phyloP scores from a whole-genome alignment of 805 yeast genomes.

The Wickerhamiella nectarea region DNA sequence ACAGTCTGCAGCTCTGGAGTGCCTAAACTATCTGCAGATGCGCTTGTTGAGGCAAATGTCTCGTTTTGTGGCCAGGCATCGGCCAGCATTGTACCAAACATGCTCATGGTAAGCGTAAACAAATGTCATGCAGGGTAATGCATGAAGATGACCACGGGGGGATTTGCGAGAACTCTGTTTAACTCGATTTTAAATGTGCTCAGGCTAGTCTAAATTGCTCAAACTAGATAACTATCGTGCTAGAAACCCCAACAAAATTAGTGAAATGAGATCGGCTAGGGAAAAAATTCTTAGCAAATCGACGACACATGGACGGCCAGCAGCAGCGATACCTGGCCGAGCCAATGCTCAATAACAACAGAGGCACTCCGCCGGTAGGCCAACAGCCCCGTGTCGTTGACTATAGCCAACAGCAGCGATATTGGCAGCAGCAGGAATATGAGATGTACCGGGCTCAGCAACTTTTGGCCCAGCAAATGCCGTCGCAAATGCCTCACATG shows the following conservation, averaged over 20 bases:
- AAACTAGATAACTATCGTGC: too few relatives aligned
- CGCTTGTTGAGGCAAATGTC: background rate
- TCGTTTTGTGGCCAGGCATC: background rate
- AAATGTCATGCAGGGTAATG: background rate
- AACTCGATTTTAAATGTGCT: too few relatives aligned
- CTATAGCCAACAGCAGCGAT: constrained; percentile 3
- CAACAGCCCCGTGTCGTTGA: background rate
- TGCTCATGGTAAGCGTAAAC: background rate
- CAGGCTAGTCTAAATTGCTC: too few relatives aligned
- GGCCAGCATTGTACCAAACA: background rate
- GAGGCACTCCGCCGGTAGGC: background rate
- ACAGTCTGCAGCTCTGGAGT: background rate
- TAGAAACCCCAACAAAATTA: background rate
- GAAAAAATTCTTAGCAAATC: background rate
- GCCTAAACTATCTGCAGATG: background rate
- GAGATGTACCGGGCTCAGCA: constrained; percentile 4
- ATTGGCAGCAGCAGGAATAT: constrained; percentile 7
- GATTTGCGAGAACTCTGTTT: too few relatives aligned
- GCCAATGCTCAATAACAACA: background rate
- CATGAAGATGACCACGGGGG: too few relatives aligned
- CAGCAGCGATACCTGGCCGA: background rate
- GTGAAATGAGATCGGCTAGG: background rate
- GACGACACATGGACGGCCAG: background rate
- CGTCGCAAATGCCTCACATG: too few relatives aligned
- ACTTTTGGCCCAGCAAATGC: background rate